phyloP scores from a whole-genome alignment of 2,329 filamentous ascomycete species.

The Fusarium coicis region DNA sequence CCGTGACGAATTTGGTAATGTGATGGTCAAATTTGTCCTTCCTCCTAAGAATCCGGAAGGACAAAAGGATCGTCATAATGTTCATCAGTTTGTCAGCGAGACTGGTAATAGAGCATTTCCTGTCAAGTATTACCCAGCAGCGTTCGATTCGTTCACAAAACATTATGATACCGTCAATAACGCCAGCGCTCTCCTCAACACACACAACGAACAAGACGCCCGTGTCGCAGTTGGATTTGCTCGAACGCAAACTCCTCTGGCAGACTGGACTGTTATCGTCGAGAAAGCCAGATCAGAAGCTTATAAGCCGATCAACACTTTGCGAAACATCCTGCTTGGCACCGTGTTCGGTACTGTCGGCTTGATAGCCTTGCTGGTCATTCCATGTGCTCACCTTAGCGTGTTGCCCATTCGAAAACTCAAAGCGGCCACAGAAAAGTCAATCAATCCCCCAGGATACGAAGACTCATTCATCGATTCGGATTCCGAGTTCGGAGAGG shows the following conservation, averaged over 20 bases:
- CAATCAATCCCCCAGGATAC: constrained; percentile 73
- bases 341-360: constrained; percentile 88
- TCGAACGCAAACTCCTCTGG: constrained; percentile 72
- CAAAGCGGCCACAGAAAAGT: constrained; percentile 78
- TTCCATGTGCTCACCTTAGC: constrained; percentile 84
- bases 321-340: constrained; percentile 83
- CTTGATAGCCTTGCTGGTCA: constrained; percentile 74
- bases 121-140: constrained; percentile 71
- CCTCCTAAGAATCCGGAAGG: constrained; percentile 59
- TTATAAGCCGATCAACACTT: constrained; percentile 76
- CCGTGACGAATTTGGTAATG: constrained; percentile 52
- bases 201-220: constrained; percentile 76
- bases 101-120: constrained; percentile 64
- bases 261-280: constrained; percentile 85
- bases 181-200: constrained; percentile 74
- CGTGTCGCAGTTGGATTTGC: constrained; percentile 85
- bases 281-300: constrained; percentile 82
- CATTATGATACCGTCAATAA: constrained; percentile 67
- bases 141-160: constrained; percentile 67
- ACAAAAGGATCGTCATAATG: constrained; percentile 59
- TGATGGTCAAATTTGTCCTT: constrained; percentile 68
- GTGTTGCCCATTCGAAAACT: constrained; percentile 83
- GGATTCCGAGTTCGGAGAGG: constrained; percentile 56
- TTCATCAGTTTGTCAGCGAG: constrained; percentile 48
- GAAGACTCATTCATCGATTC: constrained; percentile 58